Evolutionary conservation across 2,329 filamentous ascomycete genomes (phyloP).

Genomic region (Ophiosphaerella herpotricha): DNA sequence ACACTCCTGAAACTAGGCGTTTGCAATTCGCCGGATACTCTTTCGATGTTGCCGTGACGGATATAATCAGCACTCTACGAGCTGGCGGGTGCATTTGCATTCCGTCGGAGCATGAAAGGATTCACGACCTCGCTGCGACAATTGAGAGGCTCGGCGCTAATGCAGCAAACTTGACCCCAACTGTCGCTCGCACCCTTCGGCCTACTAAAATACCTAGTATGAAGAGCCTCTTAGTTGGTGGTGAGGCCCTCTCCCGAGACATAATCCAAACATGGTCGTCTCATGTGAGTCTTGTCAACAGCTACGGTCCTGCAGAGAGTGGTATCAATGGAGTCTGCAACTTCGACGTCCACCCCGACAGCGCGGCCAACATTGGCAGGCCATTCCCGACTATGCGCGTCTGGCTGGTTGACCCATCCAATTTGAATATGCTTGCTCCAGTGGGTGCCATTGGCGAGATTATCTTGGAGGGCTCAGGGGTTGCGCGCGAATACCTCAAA

Average conservation of each 20-base stretch:
- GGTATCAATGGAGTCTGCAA: too few relatives aligned
- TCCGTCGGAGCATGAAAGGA: slow-evolving; percentile 48
- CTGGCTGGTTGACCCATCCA: slow-evolving; percentile 20
- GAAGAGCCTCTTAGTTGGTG: slow-evolving; percentile 1
- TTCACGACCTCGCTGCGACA: slow-evolving; percentile 1
- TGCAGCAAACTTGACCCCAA: slow-evolving; percentile 13
- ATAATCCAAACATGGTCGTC: neutral
- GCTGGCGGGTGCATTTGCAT: slow-evolving; percentile 56
- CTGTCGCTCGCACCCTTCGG: slow-evolving; percentile 31
- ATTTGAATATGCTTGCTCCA: slow-evolving; percentile 18
- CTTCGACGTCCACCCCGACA: too few relatives aligned
- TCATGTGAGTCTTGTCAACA: neutral
- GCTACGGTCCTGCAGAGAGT: too few relatives aligned
- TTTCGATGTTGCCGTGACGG: slow-evolving; percentile 58
- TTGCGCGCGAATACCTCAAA: slow-evolving; percentile 26
- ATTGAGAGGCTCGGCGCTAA: slow-evolving; percentile 1
- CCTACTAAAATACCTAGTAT: slow-evolving; percentile 16
- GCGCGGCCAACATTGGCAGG: too few relatives aligned
- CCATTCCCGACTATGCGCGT: slow-evolving; percentile 1
- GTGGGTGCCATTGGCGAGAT: slow-evolving; percentile 51
- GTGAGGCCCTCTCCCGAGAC: neutral
- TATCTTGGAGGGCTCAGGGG: slow-evolving; percentile 58
- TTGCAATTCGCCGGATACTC: slow-evolving; percentile 50
- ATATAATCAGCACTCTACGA: slow-evolving; percentile 55
- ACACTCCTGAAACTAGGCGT: neutral